Evolutionary conservation across 805 yeast species (phyloP), one percentile per base, ranked within the genome.

Genomic region (Blastobotrys chiropterorum): DNA sequence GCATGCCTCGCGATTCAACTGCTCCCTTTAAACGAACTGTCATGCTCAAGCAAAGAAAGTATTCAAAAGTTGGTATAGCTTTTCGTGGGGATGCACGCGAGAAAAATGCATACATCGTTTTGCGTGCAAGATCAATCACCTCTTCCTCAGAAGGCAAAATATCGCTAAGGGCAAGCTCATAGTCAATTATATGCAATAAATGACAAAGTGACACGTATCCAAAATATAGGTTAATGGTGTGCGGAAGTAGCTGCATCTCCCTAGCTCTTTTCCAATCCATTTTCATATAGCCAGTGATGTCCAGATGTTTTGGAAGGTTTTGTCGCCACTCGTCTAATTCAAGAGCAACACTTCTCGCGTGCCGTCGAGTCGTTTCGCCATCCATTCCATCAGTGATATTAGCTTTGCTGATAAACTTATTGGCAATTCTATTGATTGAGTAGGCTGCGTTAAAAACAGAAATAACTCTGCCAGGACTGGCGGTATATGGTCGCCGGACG

Each of bases 51-150:
- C 54, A 39, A 13, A 51, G 15, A 22, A 19, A 51, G 34, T 51
- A 51, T 30, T 51, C 54, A 48, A 47, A 51, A 3, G 51, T 46
- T 11, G 51, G 52, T 21, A 48, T 38, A 14, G 53, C 31, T 42
- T 51, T 51, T 11, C 48, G 26, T 14, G 47, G 30, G 16, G 39
- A 16, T n/a, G 30, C 42, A 21, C 54, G 30, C 4, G 21, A 8
- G 16, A 31, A 17, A 30, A 40, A 50, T 3, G 22, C 14, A 3
- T 46, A n/a, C 31, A 17, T 39, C 15, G 49, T 43, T 4, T 30
- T 48, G 19, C 38, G 19, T 14, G 54, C 19, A 11, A 48, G 21
- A 11, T 17, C 16, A 4, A 51, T 52, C 22, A 51, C 21, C 7
- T 43, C 48, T 2, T 20, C n/a, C 13, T 41, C 44, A 5, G 51